Evolutionary conservation across 2,329 filamentous ascomycete genomes (phyloP).

Genomic region (Ophiostoma sp.): DNA sequence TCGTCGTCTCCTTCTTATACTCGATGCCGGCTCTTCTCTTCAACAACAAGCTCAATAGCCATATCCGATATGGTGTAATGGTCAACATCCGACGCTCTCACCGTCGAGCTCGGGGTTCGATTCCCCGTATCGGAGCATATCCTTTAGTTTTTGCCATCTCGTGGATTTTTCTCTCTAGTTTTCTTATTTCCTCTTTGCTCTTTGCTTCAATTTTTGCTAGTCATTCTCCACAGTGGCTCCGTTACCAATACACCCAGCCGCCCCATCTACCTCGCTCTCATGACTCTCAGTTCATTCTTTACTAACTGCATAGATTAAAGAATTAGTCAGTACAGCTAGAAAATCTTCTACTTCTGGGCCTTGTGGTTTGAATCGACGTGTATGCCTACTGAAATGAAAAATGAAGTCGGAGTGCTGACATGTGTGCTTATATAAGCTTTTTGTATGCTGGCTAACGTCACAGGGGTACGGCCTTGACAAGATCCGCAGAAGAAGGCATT

Average conservation of each 20-base stretch:
- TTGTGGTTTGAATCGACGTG: no score
- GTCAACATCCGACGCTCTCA: slow-evolving; percentile 15
- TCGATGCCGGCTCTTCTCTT: neutral
- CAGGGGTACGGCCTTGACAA: neutral
- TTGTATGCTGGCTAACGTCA: no score
- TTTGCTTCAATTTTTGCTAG: neutral
- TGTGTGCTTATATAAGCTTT: no score
- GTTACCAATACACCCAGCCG: neutral
- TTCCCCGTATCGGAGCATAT: slow-evolving; percentile 15
- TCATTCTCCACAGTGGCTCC: neutral
- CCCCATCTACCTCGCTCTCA: no score
- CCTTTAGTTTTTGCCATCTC: neutral
- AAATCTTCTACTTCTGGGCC: no score
- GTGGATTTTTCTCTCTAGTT: neutral
- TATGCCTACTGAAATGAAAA: no score
- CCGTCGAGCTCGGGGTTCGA: slow-evolving; percentile 15
- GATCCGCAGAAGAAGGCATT: neutral
- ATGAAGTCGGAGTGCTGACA: no score
- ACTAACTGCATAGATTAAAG: no score
- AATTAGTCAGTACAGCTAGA: no score
- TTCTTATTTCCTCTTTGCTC: neutral
- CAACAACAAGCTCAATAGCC: slow-evolving; percentile 12
- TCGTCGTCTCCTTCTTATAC: neutral
- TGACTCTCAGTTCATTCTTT: no score
- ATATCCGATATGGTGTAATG: slow-evolving; percentile 16